These are phyloP conservation scores for Groenewaldozyma auringiensis DNA, from an alignment of 1,139 yeast genomes.

Conservation along the genomic window DNA sequence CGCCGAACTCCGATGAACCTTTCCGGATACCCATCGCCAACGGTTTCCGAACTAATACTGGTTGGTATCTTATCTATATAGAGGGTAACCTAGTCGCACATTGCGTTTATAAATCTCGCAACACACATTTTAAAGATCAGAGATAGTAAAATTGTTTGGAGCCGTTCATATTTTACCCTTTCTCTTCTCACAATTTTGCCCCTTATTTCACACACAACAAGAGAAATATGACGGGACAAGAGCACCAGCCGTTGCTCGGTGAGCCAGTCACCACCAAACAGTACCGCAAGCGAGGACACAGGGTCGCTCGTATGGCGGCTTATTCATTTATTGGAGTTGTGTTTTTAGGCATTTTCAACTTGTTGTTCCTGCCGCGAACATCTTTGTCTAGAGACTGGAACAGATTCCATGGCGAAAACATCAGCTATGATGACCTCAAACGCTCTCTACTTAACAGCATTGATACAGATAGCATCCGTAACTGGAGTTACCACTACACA, in stretches of 20 bases:
- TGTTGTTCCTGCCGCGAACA: slow-evolving; percentile 79
- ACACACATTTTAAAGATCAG: too few species aligned
- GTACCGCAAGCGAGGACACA: slow-evolving; percentile 7
- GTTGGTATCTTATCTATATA: too few species aligned
- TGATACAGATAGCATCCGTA: slow-evolving; percentile 22
- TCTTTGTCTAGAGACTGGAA: slow-evolving; percentile 78
- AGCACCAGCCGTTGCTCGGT: slow-evolving; percentile 12
- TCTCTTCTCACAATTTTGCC: too few species aligned
- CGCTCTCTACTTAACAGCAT: slow-evolving; percentile 26
- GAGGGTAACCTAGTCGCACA: too few species aligned
- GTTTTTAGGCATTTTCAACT: slow-evolving; percentile 49
- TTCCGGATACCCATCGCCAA: too few species aligned
- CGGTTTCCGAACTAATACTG: too few species aligned
- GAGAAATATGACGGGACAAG: too few species aligned
- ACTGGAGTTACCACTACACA: slow-evolving; percentile 39
- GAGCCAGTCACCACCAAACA: slow-evolving; percentile 2
- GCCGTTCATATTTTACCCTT: too few species aligned
- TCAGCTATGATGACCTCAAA: slow-evolving; percentile 28
- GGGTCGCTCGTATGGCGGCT: slow-evolving; percentile 11
- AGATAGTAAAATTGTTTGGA: too few species aligned
- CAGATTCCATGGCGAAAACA: slow-evolving; percentile 44
- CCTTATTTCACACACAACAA: too few species aligned
- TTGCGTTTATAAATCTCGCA: too few species aligned
- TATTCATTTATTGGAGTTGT: slow-evolving; percentile 43
- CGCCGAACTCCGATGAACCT: too few species aligned